These are phyloP conservation scores for Effrenium voratum DNA, from an alignment of 73 alveolate species.

Conservation along the genomic window DNA sequence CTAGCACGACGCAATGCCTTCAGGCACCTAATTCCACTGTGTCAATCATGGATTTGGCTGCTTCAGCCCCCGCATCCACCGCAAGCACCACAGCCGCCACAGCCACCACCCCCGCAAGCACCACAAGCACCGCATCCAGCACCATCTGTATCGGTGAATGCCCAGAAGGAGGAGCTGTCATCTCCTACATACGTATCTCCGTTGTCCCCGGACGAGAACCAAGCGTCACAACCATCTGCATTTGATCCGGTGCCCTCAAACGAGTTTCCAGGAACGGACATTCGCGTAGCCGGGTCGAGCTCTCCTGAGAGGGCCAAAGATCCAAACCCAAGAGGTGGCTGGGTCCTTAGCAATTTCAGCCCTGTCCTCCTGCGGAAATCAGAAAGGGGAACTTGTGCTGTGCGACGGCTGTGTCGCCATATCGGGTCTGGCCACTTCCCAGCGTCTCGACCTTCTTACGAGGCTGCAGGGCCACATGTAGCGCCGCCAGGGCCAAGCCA, in stretches of 20 bases:
- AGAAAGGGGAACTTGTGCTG: not conserved
- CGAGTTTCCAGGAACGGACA: not conserved
- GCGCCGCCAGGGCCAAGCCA: not conserved
- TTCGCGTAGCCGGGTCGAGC: not conserved
- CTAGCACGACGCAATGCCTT: too few relatives aligned
- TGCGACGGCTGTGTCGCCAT: not conserved
- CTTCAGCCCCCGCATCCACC: not conserved
- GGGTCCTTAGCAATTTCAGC: not conserved
- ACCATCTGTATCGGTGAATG: not conserved
- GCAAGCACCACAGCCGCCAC: slow-evolving; percentile 8
- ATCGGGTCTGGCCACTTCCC: not conserved
- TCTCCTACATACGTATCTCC: not conserved
- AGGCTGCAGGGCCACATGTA: not conserved
- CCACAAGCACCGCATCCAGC: not conserved
- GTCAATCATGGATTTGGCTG: too few relatives aligned
- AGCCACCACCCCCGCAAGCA: not conserved
- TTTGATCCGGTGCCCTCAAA: not conserved
- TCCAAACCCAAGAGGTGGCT: not conserved
- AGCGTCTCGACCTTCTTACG: not conserved
- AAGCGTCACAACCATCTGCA: not conserved
- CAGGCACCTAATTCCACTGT: too few relatives aligned
- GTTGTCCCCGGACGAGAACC: not conserved
- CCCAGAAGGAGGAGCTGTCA: not conserved
- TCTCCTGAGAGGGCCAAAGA: not conserved
- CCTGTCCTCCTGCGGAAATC: not conserved